Percentiles rank a stretch among this genome's conserved stretches.
These are phyloP conservation scores for Rachicladosporium sp. DNA, from an alignment of 2,329 filamentous ascomycete genomes.

Conservation along the genomic window DNA sequence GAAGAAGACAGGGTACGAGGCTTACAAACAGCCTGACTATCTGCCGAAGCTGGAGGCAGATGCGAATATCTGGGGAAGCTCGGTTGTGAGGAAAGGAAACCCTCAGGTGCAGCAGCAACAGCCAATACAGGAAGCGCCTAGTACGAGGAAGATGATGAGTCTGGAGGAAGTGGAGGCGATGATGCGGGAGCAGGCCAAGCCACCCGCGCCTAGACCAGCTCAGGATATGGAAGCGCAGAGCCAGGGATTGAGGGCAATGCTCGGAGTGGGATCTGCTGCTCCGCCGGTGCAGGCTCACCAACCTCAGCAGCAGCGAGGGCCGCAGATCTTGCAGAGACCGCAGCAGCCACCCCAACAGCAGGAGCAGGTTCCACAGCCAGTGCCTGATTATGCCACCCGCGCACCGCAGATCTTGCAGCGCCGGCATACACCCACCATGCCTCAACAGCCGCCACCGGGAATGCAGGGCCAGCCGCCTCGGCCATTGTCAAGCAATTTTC, in stretches of 20 bases:
- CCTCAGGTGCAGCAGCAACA: constrained; percentile 16
- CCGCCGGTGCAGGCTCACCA: constrained; percentile 11
- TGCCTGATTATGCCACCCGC: constrained; percentile 28
- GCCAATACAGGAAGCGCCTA: constrained; percentile 15
- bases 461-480: constrained; percentile 12
- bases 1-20: constrained; percentile 75
- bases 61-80: constrained; percentile 80
- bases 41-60: constrained; percentile 87
- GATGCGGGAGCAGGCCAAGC: constrained; percentile 59
- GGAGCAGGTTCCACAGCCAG: constrained; percentile 23
- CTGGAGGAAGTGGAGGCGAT: constrained; percentile 93
- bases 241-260: constrained; percentile 22
- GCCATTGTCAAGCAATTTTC: neutral
- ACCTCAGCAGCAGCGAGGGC: constrained; percentile 21
- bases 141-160: constrained; percentile 73
- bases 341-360: constrained; percentile 22
- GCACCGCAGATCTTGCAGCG: constrained; percentile 29
- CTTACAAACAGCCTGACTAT: constrained; percentile 72
- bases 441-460: constrained; percentile 11
- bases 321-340: constrained; percentile 39
- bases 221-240: constrained; percentile 17
- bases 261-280: constrained; percentile 16
- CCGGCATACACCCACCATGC: constrained; percentile 12
- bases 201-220: constrained; percentile 9
- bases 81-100: constrained; percentile 43